Evolutionary conservation across 1,139 yeast genomes (phyloP).

Genomic region (Yamadazyma membranifaciens): DNA sequence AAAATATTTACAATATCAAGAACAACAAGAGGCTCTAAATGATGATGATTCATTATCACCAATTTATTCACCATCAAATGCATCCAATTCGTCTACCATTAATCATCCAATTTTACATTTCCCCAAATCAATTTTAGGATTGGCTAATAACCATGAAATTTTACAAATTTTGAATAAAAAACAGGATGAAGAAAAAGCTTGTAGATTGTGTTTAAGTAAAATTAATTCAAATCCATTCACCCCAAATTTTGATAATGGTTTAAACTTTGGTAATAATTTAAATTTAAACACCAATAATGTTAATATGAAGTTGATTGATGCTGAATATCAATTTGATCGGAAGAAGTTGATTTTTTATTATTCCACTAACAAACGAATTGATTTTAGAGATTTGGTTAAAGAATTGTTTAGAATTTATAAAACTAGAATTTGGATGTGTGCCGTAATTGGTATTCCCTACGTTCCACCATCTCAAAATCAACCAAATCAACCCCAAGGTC

Average conservation of each 20-base stretch:
- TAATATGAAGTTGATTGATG: slow-evolving; percentile 55
- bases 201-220: slow-evolving; percentile 58
- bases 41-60: slow-evolving; percentile 24
- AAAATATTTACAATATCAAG: slow-evolving; percentile 54
- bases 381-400: slow-evolving; percentile 87
- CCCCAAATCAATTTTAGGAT: slow-evolving; percentile 75
- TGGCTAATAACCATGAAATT: slow-evolving; percentile 63
- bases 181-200: slow-evolving; percentile 73
- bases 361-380: slow-evolving; percentile 77
- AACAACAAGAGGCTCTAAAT: slow-evolving; percentile 54
- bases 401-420: slow-evolving; percentile 91
- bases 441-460: slow-evolving; percentile 50
- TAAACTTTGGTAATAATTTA: neutral
- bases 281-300: slow-evolving; percentile 1
- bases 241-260: slow-evolving; percentile 5
- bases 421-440: slow-evolving; percentile 97
- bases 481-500: neutral
- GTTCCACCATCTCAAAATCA: slow-evolving; percentile 3
- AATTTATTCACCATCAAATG: slow-evolving; percentile 8
- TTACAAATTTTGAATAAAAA: slow-evolving; percentile 57
- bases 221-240: slow-evolving; percentile 34
- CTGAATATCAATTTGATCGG: slow-evolving; percentile 95
- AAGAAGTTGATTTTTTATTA: slow-evolving; percentile 87
- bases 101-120: slow-evolving; percentile 41
- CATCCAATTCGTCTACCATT: neutral